Conservation (phyloP, 495 filamentous ascomycete genomes). For the Tuber melanosporum region DNA sequence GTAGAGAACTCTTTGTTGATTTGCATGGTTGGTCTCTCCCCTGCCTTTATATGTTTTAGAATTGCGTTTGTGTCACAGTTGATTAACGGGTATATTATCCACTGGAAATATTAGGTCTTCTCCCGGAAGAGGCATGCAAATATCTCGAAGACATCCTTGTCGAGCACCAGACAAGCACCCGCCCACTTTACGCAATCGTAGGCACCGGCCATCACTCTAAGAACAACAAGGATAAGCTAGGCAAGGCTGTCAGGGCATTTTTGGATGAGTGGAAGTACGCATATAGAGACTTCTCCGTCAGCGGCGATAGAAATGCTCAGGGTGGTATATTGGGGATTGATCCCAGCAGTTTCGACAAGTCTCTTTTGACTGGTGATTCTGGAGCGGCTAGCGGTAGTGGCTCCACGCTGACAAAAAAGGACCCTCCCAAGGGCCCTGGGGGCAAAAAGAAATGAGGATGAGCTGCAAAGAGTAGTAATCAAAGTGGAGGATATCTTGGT, state of each 20-base stretch:
- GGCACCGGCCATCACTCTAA: slow-evolving; percentile 97
- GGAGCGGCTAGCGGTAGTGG: slow-evolving; percentile 5
- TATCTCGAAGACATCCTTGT: slow-evolving; percentile 82
- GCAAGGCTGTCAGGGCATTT: slow-evolving; percentile 84
- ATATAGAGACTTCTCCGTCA: slow-evolving; percentile 92
- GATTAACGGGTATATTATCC: slow-evolving; percentile 1
- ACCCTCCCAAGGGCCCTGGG: slow-evolving; percentile 31
- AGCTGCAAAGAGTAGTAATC: slow-evolving; percentile 26
- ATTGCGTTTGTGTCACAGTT: background rate
- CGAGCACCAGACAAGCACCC: slow-evolving; percentile 64
- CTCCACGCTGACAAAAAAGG: slow-evolving; percentile 23
- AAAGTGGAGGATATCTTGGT: slow-evolving; percentile 15
- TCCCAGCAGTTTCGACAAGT: slow-evolving; percentile 79
- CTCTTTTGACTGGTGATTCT: slow-evolving; percentile 40
- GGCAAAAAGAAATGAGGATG: slow-evolving; percentile 36
- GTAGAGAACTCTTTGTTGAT: slow-evolving; percentile 83
- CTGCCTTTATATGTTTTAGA: background rate
- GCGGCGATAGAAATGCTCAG: slow-evolving; percentile 81
- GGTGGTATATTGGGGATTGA: slow-evolving; percentile 94
- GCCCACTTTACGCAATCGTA: slow-evolving; percentile 90
- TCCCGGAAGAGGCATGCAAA: slow-evolving; percentile 93
- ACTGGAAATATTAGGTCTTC: slow-evolving; percentile 51
- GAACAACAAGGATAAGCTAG: slow-evolving; percentile 97
- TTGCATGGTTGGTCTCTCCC: slow-evolving; percentile 57
- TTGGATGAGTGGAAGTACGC: slow-evolving; percentile 93